Evolutionary conservation across 495 filamentous ascomycete genomes (phyloP), one percentile per base, ranked within the genome.

Genomic region (Penicillium waksmanii): DNA sequence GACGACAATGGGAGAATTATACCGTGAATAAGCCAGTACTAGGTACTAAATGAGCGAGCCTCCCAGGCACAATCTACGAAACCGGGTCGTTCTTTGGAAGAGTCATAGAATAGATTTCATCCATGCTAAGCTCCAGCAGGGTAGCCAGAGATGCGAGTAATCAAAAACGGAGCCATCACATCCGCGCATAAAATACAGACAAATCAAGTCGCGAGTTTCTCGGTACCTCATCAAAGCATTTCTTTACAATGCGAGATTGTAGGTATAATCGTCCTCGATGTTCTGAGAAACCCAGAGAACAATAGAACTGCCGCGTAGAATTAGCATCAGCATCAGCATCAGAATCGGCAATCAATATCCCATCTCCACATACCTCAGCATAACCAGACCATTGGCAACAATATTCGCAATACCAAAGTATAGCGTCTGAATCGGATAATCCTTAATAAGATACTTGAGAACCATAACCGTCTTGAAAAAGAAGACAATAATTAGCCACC

Each of bases 241-340:
- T 3, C 19, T 25, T 63, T 36, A 97, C 60, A 98, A 82, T 43
- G 94, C 88, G 57, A 98, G 79, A 69, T 92, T 97, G 75, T 98
- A 98, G 51, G 92, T 92, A 72, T 97, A 98, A 74, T 98, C 94
- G 66, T 98, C 96, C 77, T 99, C 96, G 77, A 98, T 96, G 68
- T 97, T 99, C 84, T 99, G 96, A 60, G 89, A 92, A 13, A 99
- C 84, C 96, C 96, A 99, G 8, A 99, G 83, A 3, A 97, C 88
- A 44, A 93, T 85, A 40, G 92, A 90, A 69, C 92, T 96, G 55
- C 54, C 56, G 25, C 15, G 10, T 13, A n/a, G 40, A 23, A 6
- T 18, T 19, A 46, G 15, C 17, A 31, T 31, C 3, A 48, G 21
- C 21, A 27, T 11, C 18, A 44, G 7, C 6, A 17, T 43, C 12